Conservation (phyloP, 2,329 filamentous ascomycete species). For the Tolypocladium tundrense region DNA sequence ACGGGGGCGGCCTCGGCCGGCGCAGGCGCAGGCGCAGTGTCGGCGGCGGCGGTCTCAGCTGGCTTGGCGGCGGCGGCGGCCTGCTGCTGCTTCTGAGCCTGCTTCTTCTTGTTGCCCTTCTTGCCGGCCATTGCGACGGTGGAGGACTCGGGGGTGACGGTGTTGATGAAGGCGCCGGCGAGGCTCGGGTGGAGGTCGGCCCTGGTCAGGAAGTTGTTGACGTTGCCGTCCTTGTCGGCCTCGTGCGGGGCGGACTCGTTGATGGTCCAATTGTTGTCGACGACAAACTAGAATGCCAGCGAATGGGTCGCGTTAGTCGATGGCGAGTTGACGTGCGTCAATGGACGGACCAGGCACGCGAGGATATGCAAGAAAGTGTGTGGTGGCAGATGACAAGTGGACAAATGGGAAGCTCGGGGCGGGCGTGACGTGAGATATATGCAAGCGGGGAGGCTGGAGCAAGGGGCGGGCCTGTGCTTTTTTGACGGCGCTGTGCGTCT, state of each 20-base stretch:
- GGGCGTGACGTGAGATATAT: constrained; percentile 13
- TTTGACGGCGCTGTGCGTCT: neutral
- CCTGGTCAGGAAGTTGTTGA: constrained; percentile 83
- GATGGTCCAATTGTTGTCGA: constrained; percentile 82
- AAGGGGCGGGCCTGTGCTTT: neutral
- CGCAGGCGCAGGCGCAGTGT: neutral
- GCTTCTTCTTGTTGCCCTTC: constrained; percentile 42
- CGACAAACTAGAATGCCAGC: constrained; percentile 65
- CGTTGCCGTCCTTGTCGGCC: constrained; percentile 70
- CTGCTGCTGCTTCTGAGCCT: constrained; percentile 14
- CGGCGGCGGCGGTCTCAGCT: constrained; percentile 5
- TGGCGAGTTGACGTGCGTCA: constrained; percentile 3
- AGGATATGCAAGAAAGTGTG: constrained; percentile 2
- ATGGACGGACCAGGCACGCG: constrained; percentile 1
- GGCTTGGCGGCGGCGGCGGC: constrained; percentile 6
- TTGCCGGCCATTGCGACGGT: constrained; percentile 55
- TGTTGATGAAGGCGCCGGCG: constrained; percentile 48
- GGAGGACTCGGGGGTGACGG: constrained; percentile 58
- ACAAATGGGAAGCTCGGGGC: constrained; percentile 5
- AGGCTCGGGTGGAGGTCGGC: constrained; percentile 49
- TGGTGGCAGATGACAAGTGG: constrained; percentile 9
- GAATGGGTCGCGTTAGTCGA: constrained; percentile 6
- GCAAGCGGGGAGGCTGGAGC: constrained; percentile 11
- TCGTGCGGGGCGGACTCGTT: constrained; percentile 75
- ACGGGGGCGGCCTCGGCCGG: neutral